Percentiles rank a stretch among this genome's conserved stretches.
Conservation (phyloP, 106 monocot genomes). For the Alisma plantagoaquatica region DNA sequence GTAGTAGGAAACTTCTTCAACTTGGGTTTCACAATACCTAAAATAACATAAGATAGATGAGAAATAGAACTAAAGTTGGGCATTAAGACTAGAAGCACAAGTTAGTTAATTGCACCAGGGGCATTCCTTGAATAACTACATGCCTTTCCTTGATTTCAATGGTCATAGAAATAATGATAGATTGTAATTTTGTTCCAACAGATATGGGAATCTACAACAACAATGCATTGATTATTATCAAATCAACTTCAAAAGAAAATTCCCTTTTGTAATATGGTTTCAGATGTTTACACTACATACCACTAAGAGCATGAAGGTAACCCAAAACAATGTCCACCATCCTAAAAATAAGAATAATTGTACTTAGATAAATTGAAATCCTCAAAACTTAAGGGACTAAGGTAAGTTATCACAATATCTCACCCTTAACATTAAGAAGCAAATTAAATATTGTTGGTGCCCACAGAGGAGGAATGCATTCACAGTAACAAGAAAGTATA, state of each 20-base stretch:
- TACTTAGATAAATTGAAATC: not conserved
- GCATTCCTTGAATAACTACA: conserved; percentile 75
- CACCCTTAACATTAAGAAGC: conserved; percentile 24
- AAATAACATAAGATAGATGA: conserved; percentile 70
- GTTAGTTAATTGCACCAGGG: conserved; percentile 61
- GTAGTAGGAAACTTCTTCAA: no score
- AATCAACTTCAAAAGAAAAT: no score
- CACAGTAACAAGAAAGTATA: no score
- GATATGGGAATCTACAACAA: conserved; percentile 44
- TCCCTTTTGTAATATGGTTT: no score
- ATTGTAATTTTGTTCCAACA: conserved; percentile 64
- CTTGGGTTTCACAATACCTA: no score
- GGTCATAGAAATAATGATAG: conserved; percentile 53
- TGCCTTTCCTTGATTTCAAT: conserved; percentile 63
- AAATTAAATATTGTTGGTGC: conserved; percentile 11
- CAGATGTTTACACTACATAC: conserved; percentile 36
- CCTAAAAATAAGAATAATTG: conserved; percentile 19
- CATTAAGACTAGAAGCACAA: conserved; percentile 55
- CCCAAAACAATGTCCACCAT: conserved; percentile 60
- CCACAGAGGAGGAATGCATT: conserved; percentile 22
- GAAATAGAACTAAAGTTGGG: conserved; percentile 40
- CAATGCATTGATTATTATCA: no score
- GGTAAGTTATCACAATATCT: not conserved
- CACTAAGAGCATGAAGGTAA: conserved; percentile 49
- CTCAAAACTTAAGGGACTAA: no score